These are phyloP conservation scores for Fusarium penzigii DNA, from an alignment of 2,329 filamentous ascomycete species.

Conservation along the genomic window DNA sequence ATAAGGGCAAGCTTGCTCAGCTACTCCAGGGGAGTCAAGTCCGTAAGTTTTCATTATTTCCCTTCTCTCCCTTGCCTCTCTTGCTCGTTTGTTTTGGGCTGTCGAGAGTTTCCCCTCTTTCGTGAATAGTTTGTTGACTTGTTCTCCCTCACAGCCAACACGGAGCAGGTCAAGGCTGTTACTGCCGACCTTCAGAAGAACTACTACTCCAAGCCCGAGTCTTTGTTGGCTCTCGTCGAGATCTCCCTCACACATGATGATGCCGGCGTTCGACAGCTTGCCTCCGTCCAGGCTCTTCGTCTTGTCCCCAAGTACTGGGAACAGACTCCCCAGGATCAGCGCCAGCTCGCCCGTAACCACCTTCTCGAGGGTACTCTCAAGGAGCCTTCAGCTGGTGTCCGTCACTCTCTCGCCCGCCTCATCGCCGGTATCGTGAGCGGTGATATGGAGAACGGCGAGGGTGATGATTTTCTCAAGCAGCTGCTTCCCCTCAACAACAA, in stretches of 20 bases:
- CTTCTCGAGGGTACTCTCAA: slow-evolving; percentile 81
- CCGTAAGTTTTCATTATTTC: slow-evolving; percentile 59
- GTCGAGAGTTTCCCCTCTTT: neutral
- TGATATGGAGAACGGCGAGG: slow-evolving; percentile 74
- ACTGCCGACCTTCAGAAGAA: slow-evolving; percentile 89
- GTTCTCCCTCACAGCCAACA: slow-evolving; percentile 66
- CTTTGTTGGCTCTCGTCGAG: slow-evolving; percentile 83
- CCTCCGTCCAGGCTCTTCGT: slow-evolving; percentile 85
- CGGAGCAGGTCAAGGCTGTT: slow-evolving; percentile 83
- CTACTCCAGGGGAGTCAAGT: slow-evolving; percentile 86
- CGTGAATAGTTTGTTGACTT: slow-evolving; percentile 14
- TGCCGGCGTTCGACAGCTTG: slow-evolving; percentile 78
- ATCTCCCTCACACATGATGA: slow-evolving; percentile 79
- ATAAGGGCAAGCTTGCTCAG: slow-evolving; percentile 74
- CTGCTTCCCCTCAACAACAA: slow-evolving; percentile 79
- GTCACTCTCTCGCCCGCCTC: slow-evolving; percentile 85
- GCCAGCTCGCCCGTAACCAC: slow-evolving; percentile 76
- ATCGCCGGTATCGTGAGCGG: slow-evolving; percentile 83
- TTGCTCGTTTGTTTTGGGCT: slow-evolving; percentile 5
- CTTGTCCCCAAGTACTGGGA: slow-evolving; percentile 86
- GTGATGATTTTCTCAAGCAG: slow-evolving; percentile 78
- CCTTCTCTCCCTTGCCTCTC: slow-evolving; percentile 1
- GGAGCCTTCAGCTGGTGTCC: slow-evolving; percentile 73
- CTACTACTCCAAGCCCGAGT: slow-evolving; percentile 85
- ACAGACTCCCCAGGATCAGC: slow-evolving; percentile 71